Evolutionary conservation across 108 stramenopile species (phyloP).

Genomic region (Nitzschia palea): DNA sequence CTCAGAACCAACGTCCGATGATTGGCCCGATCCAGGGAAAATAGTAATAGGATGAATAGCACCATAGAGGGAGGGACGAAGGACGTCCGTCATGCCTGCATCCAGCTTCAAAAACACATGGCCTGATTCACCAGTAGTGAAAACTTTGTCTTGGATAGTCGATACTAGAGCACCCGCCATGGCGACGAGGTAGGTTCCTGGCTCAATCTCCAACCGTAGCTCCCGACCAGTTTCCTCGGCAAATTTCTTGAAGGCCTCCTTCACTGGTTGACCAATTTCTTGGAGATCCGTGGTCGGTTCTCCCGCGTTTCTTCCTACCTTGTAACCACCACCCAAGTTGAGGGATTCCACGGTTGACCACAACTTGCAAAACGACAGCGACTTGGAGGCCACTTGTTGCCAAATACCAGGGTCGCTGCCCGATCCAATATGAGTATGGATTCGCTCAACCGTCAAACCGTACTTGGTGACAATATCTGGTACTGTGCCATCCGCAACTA

Average conservation of each 20-base stretch:
- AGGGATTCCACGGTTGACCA: constrained; percentile 85
- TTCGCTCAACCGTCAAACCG: constrained; percentile 88
- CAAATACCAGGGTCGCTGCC: constrained; percentile 97
- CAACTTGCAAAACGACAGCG: constrained; percentile 83
- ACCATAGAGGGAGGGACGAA: constrained; percentile 97
- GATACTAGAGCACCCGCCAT: constrained; percentile 93
- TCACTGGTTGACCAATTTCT: constrained; percentile 89
- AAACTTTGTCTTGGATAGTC: constrained; percentile 90
- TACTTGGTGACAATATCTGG: constrained; percentile 87
- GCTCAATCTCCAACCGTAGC: constrained; percentile 95
- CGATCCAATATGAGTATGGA: constrained; percentile 98
- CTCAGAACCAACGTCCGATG: constrained; percentile 62
- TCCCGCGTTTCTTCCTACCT: constrained; percentile 93
- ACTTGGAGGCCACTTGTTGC: constrained; percentile 89
- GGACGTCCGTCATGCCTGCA: constrained; percentile 98
- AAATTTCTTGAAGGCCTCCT: constrained; percentile 85
- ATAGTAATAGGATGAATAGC: constrained; percentile 94
- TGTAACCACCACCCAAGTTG: constrained; percentile 98
- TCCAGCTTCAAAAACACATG: constrained; percentile 93
- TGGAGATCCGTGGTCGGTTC: constrained; percentile 93
- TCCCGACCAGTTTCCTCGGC: constrained; percentile 86
- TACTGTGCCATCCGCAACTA: constrained; percentile 81
- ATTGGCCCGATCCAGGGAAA: constrained; percentile 70
- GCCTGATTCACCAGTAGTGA: constrained; percentile 59
- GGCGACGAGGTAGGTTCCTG: constrained; percentile 97